Percentiles rank a stretch among this genome's conserved stretches.
These are phyloP conservation scores for Aureoboletus auriporus DNA, from an alignment of 768 basidiomycete genomes.

Conservation along the genomic window DNA sequence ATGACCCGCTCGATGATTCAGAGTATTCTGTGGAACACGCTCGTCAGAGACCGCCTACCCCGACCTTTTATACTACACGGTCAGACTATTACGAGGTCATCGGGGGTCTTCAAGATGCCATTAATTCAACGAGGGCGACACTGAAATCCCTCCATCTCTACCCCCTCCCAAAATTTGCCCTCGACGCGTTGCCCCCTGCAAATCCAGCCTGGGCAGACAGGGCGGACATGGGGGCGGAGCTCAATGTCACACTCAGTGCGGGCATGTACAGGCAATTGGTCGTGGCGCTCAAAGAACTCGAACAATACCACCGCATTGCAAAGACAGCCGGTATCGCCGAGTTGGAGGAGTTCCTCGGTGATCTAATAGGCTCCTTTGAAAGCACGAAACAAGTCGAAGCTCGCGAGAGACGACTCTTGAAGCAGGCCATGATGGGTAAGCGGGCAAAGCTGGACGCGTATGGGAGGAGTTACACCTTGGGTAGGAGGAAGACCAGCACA, in stretches of 20 bases:
- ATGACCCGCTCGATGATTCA: conserved; percentile 5
- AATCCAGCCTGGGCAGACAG: conserved; percentile 68
- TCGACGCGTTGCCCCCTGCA: conserved; percentile 52
- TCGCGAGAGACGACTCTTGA: conserved; percentile 27
- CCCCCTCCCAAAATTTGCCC: conserved; percentile 73
- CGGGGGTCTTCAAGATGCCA: conserved; percentile 58
- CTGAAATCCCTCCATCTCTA: conserved; percentile 66
- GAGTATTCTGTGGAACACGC: conserved; percentile 1
- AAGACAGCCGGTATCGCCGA: conserved; percentile 27
- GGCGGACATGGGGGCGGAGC: conserved; percentile 51
- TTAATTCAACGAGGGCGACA: conserved; percentile 50
- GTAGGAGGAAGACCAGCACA: conserved; percentile 83
- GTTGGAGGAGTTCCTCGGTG: conserved; percentile 57
- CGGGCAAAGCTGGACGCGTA: conserved; percentile 61
- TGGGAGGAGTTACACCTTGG: conserved; percentile 84
- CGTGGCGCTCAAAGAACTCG: conserved; percentile 60
- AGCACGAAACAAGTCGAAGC: conserved; percentile 54
- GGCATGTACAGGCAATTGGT: conserved; percentile 67
- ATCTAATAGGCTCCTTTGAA: conserved; percentile 63
- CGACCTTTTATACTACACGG: conserved; percentile 83
- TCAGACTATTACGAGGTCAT: conserved; percentile 73
- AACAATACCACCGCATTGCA: conserved; percentile 44
- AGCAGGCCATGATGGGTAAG: conserved; percentile 42
- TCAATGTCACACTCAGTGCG: conserved; percentile 60
- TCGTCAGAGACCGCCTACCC: conserved; percentile 49